phyloP scores from a whole-genome alignment of 176 grass and related monocot species.

The Oryza brachyantha region DNA sequence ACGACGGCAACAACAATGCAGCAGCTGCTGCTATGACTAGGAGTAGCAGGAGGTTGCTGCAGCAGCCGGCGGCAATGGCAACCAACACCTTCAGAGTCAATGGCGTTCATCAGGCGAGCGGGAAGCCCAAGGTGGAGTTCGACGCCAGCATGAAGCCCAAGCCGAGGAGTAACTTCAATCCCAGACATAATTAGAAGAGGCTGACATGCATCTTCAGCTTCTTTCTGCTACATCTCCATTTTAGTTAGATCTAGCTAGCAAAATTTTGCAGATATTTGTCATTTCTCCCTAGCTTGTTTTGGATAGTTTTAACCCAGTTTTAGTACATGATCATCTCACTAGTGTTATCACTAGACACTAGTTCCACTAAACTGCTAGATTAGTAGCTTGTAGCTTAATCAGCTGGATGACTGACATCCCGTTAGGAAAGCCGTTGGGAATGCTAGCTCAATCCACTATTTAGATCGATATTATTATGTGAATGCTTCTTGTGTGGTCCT shows the following conservation, averaged over 20 bases:
- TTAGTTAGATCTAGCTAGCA: background rate
- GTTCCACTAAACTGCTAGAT: background rate
- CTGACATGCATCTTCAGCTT: background rate
- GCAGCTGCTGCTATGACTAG: background rate
- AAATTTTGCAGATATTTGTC: slow-evolving; percentile 2
- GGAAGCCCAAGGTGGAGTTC: slow-evolving; percentile 23
- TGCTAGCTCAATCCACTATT: too few species aligned
- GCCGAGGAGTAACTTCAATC: slow-evolving; percentile 24
- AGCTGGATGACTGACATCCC: too few species aligned
- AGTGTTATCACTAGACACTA: background rate
- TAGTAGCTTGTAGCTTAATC: background rate
- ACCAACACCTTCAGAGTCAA: slow-evolving; percentile 10
- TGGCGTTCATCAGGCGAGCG: background rate
- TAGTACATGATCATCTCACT: background rate
- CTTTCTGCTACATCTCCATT: background rate
- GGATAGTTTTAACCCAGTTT: background rate
- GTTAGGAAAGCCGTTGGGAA: too few species aligned
- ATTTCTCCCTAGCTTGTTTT: slow-evolving; percentile 19
- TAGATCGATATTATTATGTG: too few species aligned
- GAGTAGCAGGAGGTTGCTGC: slow-evolving; percentile 12
- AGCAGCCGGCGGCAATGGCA: background rate
- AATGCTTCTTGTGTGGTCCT: background rate
- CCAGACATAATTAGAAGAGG: slow-evolving; percentile 26
- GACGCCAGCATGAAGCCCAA: slow-evolving; percentile 25
- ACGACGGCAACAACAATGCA: background rate